Percentiles rank a stretch among this genome's conserved stretches.
Conservation (phyloP, 2,329 filamentous ascomycete species). For the Fusarium chuoi region DNA sequence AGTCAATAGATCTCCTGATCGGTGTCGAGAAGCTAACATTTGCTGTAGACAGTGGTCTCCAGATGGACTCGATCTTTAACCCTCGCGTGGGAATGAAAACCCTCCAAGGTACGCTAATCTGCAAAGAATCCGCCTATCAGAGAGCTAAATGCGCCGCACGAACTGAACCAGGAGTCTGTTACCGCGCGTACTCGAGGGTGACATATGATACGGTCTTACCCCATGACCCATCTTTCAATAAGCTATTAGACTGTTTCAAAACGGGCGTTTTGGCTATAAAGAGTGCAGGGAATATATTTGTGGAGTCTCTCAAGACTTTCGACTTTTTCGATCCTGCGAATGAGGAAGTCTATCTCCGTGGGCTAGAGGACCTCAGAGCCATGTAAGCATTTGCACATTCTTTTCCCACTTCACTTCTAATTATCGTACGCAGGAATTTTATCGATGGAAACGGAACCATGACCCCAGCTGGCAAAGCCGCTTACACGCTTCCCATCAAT, state of each 20-base stretch:
- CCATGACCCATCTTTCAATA: neutral
- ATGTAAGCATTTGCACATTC: neutral
- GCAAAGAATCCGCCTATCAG: neutral
- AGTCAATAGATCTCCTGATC: neutral
- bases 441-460: neutral
- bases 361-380: neutral
- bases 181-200: neutral
- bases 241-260: neutral
- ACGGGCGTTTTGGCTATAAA: neutral
- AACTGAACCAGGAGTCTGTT: neutral
- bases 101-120: neutral
- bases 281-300: neutral
- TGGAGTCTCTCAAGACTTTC: neutral
- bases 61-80: neutral
- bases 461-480: neutral
- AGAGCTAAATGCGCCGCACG: neutral
- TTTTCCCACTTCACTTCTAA: neutral
- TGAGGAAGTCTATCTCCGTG: neutral
- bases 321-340: neutral
- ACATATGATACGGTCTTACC: neutral
- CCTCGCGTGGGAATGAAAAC: neutral
- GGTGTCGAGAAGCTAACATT: neutral
- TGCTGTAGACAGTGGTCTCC: neutral
- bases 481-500: neutral
- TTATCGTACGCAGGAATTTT: neutral